Base-by-base conservation (phyloP, 164 flowering plant genomes). In the Sedum album region DNA sequence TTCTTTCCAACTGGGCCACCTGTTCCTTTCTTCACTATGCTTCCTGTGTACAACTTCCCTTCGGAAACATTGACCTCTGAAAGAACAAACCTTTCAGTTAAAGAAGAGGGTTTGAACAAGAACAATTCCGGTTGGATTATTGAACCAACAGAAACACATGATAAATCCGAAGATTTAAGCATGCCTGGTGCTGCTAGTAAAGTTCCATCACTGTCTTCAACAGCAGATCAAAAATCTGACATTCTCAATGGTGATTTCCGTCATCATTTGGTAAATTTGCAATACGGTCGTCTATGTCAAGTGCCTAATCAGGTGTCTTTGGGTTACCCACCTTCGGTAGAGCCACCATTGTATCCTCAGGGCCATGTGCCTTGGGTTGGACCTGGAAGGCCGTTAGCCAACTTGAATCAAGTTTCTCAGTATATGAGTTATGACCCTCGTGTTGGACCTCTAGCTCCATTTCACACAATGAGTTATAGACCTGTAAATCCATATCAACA, bases 1-100 rank as follows among this genome's bases (percentile, higher is more conserved):
- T 93, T 93, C 75, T 91, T 86, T 76, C 89, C 91, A 2, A 86
- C 98, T 18, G 98, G 98, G 14, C 98, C 96, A 23, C 96, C 95
- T 11, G 89, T 65, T 33, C 67, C 67, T 36, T 65, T 65, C 46
- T 33, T 65, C 46, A 33, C 67, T 10, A n/a, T 33, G 42, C 46
- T 64, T 36, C 66, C 66, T 1, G 33, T 65, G 23, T 65, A 57
- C 62, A 57, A 90, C 73, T 78, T 79, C 44, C 86, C 86, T 62
- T 68, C 83, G 55, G 96, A 87, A 38, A 44, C 79, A 3, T 80
- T 82, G 67, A 73, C 66, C 66, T 70, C 88, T 46, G 88, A 86
- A 69, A 80, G 86, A 49, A 72, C 83, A 1, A 73, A 75, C 70
- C 81, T 79, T 68, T 79, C 82, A 74, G 73, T 79, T 74, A 77